Conservation (phyloP, 257 asterid genomes). For the Osmanthus fragrans region DNA sequence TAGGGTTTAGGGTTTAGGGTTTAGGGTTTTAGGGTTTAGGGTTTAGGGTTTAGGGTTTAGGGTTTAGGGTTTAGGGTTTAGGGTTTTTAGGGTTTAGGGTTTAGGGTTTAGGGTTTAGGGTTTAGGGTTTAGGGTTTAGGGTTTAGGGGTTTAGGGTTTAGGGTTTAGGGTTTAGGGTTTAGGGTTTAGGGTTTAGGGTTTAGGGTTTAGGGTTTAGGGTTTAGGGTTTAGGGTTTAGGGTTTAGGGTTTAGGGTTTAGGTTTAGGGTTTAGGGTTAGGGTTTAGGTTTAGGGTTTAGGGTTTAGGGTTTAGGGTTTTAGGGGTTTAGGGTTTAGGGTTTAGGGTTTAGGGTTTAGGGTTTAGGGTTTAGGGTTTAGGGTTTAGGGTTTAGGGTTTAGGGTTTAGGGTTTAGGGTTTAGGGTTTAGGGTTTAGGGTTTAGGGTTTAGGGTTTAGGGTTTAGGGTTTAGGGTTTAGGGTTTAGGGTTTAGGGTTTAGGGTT, state of each 20-base stretch:
- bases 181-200: conserved; percentile 17
- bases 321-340: neutral
- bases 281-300: neutral
- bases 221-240: neutral
- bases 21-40: conserved; percentile 2
- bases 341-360: conserved; percentile 11
- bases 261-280: neutral
- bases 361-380: conserved; percentile 6
- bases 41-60: neutral
- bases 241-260: neutral
- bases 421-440: neutral
- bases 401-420: neutral
- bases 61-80: neutral
- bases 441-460: neutral
- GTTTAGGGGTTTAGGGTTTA: neutral
- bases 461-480: neutral
- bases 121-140: conserved; percentile 5
- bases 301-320: neutral
- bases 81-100: neutral
- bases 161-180: conserved; percentile 6
- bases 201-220: neutral
- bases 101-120: neutral
- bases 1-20: neutral
- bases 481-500: neutral
- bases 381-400: neutral